Base-by-base conservation (phyloP, 768 basidiomycete genomes). In the Solioccasus polychromus region DNA sequence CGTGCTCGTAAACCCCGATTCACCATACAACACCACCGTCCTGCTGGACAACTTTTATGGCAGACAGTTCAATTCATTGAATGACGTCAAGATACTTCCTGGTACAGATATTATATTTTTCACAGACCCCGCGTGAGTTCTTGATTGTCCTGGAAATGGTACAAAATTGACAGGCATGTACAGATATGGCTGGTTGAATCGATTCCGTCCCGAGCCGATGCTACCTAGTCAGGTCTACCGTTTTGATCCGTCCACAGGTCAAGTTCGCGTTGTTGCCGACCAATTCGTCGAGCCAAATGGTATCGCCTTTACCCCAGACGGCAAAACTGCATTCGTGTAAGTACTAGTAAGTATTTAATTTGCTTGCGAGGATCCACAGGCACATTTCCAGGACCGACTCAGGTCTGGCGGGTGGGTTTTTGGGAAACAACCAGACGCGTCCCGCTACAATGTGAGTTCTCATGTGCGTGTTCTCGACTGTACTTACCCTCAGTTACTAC, bases 11-110 rank as follows among this genome's bases (percentile, higher is more conserved):
- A 79, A 87, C 58, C 84, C 86, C 0, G 59, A 55, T 4, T 59
- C 76, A 8, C 87, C 87, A 0, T 72, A 81, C 64, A 85, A 88
- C 44, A 67, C 76, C 7, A 88, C 83, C 0, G 73, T 85, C 24
- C 62, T 91, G 14, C 63, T 91, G 48, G 85, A 90, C 65, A 91
- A 89, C 67, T 88, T 76, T 64, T 85, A 78, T 54, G 88, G 88
- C 2, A 71, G 85, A 3, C 87, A 88, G 52, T 92, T 89, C 68
- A 89, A 86, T 64, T 88, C 88, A 2, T 61, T 91, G 39, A 88
- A 90, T 60, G 88, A 92, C 52, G 72, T 85, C 47, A 88, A 86
- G 54, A 69, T 88, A 3, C 81, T 88, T 42, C 85, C 84, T 2
- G 63, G 65, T 4, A 83, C 75, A 50, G 80, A 80, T 29, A 77